Base-by-base conservation (phyloP, 2,329 filamentous ascomycete genomes). In the Aspergillus sp. region DNA sequence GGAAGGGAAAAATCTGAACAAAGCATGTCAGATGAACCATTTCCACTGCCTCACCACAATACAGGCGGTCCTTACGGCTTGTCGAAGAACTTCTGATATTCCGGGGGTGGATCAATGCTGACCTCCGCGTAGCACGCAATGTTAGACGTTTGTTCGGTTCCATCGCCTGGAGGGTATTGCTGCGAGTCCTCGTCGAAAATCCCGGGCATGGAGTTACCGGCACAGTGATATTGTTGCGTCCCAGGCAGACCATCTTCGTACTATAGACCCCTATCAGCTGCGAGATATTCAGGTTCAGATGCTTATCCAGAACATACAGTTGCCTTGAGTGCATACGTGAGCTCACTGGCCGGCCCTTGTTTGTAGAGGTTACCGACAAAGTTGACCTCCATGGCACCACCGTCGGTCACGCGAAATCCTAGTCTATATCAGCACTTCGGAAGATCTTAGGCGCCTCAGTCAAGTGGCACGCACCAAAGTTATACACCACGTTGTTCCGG, bases 31-130 rank as follows among this genome's bases (percentile, higher is more conserved):
- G 33, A 13, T 14, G 33, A 36, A 36, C n/a, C n/a, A n/a, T n/a
- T n/a, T n/a, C n/a, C n/a, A n/a, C n/a, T n/a, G n/a, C n/a, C n/a
- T n/a, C n/a, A n/a, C n/a, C n/a, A n/a, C n/a, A n/a, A n/a, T n/a
- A 24, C 16, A 10, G 10, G 19, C 4, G n/a, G 6, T 6, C 16
- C 47, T 19, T 30, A 50, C 45, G 45, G 45, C 42, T 49, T 26
- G 11, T 55, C 49, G 20, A 55, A 55, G 49, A 55, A 55, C 14
- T 49, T 55, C 30, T 55, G 52, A 16, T 55, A 55, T 8, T 38
- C 36, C 2, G 52, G 52, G 0, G 33, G 49, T 5, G 52, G 52
- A 7, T 55, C 52, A 8, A 55, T 49, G 3, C 42, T 52, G 33
- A 55, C 14, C 11, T 55, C 52, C 3, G 52, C 52, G 36, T 33